phyloP scores from a whole-genome alignment of 2,329 filamentous ascomycete genomes.

The Xylaria hypoxylon region DNA sequence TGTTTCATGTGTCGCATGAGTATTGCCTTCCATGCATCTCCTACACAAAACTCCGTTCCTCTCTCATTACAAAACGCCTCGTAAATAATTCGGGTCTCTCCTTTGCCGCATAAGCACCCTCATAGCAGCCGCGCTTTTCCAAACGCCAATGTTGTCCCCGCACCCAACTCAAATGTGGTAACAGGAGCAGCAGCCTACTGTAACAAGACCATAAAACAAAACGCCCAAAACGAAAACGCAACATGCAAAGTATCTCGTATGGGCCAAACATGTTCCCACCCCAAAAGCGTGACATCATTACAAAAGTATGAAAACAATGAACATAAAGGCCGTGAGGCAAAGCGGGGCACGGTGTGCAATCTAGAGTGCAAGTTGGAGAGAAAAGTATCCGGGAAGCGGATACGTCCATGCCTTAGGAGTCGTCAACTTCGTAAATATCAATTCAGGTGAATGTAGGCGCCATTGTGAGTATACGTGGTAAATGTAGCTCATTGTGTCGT shows the following conservation, averaged over 20 bases:
- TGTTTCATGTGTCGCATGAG: constrained; percentile 26
- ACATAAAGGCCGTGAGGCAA: constrained; percentile 51
- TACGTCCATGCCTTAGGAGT: constrained; percentile 30
- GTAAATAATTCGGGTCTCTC: constrained; percentile 10
- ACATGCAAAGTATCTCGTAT: constrained; percentile 39
- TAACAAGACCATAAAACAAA: constrained; percentile 31
- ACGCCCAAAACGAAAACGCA: constrained; percentile 39
- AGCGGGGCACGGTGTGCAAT: constrained; percentile 34
- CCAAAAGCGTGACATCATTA: constrained; percentile 36
- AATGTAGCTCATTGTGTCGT: constrained; percentile 42
- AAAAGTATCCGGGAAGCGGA: constrained; percentile 18
- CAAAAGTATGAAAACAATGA: constrained; percentile 45
- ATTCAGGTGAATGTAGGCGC: constrained; percentile 45
- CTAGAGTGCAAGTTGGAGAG: constrained; percentile 26
- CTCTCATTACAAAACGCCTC: constrained; percentile 31
- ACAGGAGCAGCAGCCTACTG: constrained; percentile 11
- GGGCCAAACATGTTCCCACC: constrained; percentile 40
- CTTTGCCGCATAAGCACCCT: constrained; percentile 19
- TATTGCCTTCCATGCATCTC: constrained; percentile 23
- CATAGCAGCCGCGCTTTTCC: constrained; percentile 24
- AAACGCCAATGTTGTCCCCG: constrained; percentile 35
- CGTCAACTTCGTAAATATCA: constrained; percentile 38
- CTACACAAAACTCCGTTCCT: constrained; percentile 25
- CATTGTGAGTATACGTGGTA: constrained; percentile 11
- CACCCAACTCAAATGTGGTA: constrained; percentile 24